Evolutionary conservation across 2,329 filamentous ascomycete species (phyloP).

Genomic region (Botrytis galanthina): DNA sequence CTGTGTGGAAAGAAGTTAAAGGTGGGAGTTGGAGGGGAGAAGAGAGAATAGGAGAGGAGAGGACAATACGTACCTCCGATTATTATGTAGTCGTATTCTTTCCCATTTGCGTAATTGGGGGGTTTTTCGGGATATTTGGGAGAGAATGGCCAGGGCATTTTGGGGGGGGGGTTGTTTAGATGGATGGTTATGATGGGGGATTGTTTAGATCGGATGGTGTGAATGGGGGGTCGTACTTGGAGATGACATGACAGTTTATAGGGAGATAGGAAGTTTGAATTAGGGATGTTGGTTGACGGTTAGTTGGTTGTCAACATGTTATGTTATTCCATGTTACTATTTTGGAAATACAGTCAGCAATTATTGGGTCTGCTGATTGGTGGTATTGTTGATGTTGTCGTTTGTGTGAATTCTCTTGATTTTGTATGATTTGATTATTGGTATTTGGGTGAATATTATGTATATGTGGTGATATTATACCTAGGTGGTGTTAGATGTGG

Average conservation of each 20-base stretch:
- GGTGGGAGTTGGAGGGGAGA: background rate
- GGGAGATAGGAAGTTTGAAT: background rate
- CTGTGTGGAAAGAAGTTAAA: constrained; percentile 21
- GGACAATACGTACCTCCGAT: background rate
- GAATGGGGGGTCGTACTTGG: no score
- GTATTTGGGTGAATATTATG: background rate
- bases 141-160: background rate
- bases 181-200: rapidly evolving
- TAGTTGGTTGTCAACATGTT: background rate
- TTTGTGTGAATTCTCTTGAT: background rate
- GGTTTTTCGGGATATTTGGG: background rate
- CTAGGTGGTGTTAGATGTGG: background rate
- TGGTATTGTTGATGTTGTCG: no score
- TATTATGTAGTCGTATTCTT: background rate
- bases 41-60: background rate
- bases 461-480: background rate
- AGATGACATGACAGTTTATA: background rate
- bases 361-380: background rate
- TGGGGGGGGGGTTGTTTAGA: background rate
- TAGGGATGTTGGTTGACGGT: background rate
- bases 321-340: background rate
- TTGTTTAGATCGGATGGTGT: background rate
- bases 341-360: background rate
- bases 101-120: background rate
- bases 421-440: background rate